phyloP scores from a whole-genome alignment of 805 yeast species.

The Torulaspora microellipsoides region DNA sequence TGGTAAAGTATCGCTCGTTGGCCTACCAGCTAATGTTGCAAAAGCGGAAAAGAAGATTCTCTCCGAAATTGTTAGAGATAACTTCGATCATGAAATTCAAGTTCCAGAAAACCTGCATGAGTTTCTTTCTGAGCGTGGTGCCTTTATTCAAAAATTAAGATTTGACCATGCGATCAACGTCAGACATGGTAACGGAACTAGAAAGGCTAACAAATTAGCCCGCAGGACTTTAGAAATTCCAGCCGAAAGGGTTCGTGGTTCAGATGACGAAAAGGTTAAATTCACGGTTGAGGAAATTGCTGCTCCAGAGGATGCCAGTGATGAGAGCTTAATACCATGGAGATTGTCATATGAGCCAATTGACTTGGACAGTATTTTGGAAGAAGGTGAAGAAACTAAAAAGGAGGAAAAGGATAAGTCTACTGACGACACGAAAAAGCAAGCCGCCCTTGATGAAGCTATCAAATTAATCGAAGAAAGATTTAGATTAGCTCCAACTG shows the following conservation, averaged over 20 bases:
- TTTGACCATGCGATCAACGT: slow-evolving; percentile 52
- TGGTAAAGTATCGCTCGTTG: slow-evolving; percentile 52
- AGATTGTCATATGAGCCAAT: slow-evolving; percentile 46
- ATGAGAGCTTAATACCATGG: slow-evolving; percentile 53
- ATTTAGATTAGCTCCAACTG: slow-evolving; percentile 43
- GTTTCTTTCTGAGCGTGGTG: slow-evolving; percentile 64
- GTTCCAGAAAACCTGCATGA: slow-evolving; percentile 57
- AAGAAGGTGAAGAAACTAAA: slow-evolving; percentile 32
- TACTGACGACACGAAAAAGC: slow-evolving; percentile 41
- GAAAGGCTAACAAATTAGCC: slow-evolving; percentile 49
- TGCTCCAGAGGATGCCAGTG: slow-evolving; percentile 20
- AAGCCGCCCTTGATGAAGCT: slow-evolving; percentile 37
- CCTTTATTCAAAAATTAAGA: slow-evolving; percentile 51
- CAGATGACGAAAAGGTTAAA: slow-evolving; percentile 40
- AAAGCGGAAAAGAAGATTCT: slow-evolving; percentile 58
- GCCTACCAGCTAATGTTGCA: slow-evolving; percentile 61
- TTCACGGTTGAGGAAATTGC: slow-evolving; percentile 43
- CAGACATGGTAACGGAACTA: slow-evolving; percentile 48
- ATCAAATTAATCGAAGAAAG: slow-evolving; percentile 42
- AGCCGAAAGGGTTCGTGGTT: slow-evolving; percentile 44
- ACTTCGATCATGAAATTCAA: slow-evolving; percentile 46
- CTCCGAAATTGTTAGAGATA: slow-evolving; percentile 54
- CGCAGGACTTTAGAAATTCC: slow-evolving; percentile 42
- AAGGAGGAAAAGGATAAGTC: slow-evolving; percentile 47
- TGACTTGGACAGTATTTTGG: slow-evolving; percentile 28